Base-by-base conservation (phyloP, 352 stramenopile species). In the Globisporangium carolinianum region DNA sequence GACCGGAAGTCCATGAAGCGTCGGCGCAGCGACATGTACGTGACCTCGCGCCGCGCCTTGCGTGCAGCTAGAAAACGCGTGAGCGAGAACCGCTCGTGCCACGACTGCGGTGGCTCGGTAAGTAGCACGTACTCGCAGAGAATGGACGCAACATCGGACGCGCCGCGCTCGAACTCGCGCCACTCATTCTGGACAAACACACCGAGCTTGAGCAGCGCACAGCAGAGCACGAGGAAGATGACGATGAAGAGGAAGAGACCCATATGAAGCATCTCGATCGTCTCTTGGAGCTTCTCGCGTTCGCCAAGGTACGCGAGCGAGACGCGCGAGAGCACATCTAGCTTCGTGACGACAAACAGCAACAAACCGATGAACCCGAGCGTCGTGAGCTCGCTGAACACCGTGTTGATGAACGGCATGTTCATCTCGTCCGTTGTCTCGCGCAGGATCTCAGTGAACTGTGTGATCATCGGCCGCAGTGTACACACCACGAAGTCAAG, bases 181-280 rank as follows among this genome's bases (percentile, higher is more conserved):
- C 79, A 88, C 53, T 91, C 78, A 47, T 73, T 65, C 57, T 91
- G 81, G 46, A 85, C 78, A 47, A 74, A 41, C 53, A 76, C 74
- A 7, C 81, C 78, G n/a, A 89, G 70, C n/a, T 73, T 75, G 39
- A 91, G 69, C 37, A 89, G 60, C 2, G 63, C 72, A 14, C 73
- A 71, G 63, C 81, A 89, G 14, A 91, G 68, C 38, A 87, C 68
- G 38, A 91, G 68, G 62, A 91, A 91, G 63, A 89, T 87, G 62
- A 89, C 58, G 53, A 91, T 82, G 64, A 91, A 91, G 56, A 89
- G 73, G 62, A 91, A 91, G n/a, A 91, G 66, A 4, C 71, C 78
- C 78, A 91, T 87, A 53, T 91, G 80, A n/a, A 91, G 67, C 60
- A 73, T 63, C 47, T 91, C 80, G 53, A 91, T 83, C 51, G 79